Base-by-base conservation (phyloP, 306 rosid genomes). In the Acacia acuminata region DNA sequence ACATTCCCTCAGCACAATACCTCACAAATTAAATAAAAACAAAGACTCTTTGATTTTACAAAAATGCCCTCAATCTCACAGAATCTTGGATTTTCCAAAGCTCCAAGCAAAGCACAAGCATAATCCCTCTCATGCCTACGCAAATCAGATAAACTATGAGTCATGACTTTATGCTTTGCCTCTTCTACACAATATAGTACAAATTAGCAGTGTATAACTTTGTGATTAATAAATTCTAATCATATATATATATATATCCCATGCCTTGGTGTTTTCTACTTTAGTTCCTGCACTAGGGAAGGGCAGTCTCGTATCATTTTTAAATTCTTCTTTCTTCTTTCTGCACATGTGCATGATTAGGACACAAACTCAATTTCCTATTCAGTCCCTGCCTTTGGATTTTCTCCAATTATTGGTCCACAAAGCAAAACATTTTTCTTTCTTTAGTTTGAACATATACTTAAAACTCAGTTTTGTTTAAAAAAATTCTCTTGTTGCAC, bases 21-120 rank as follows among this genome's bases (percentile, higher is more conserved):
- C 80, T 73, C 83, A 79, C 16, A 67, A 32, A 8, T 20, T 8
- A 38, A 68, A 68, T 38, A 20, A 70, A 36, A 9, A 42, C 16
- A n/a, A 9, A 38, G 8, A 15, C 58, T 80, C 82, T 82, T 78
- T 72, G 69, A 87, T 85, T 88, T 90, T 86, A 86, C 85, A 77
- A 83, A 60, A 61, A 10, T 68, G 65, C 88, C 91, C 88, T 90
- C 87, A 90, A 85, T 83, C 93, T 68, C 88, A 76, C 77, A 68
- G 88, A 91, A 86, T 89, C 90, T 90, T 85, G 83, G 93, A 84
- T 91, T 93, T 92, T 87, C 79, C 81, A 55, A 50, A 27, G 75
- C 77, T 58, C 85, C 81, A 86, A 83, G 86, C 76, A 85, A 70
- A 58, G 73, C 77, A 84, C 38, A 68, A 60, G 71, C 75, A 84